Conservation (phyloP, 768 basidiomycete species). For the Grammothele lineata region DNA sequence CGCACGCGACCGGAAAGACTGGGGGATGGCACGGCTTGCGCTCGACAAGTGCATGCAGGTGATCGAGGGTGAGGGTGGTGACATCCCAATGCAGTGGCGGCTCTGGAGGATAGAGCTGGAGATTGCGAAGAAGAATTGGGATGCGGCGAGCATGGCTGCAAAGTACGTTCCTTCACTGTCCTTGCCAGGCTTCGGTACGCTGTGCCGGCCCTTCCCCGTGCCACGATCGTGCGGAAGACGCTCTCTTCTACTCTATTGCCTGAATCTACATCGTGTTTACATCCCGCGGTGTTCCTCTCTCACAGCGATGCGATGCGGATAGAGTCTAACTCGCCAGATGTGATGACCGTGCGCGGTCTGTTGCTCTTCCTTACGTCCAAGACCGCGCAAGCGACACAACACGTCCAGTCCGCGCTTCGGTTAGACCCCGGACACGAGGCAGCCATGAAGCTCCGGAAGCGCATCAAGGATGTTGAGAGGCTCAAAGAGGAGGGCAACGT, state of each 20-base stretch:
- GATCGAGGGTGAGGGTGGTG: constrained; percentile 71
- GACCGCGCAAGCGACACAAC: constrained; percentile 66
- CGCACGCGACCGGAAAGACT: constrained; percentile 58
- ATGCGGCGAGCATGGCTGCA: constrained; percentile 68
- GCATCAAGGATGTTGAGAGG: constrained; percentile 78
- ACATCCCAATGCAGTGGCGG: constrained; percentile 77
- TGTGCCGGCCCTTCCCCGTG: not conserved
- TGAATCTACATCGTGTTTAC: not conserved
- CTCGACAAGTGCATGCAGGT: constrained; percentile 72
- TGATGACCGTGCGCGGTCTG: constrained; percentile 71
- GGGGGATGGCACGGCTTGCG: constrained; percentile 75
- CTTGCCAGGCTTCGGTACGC: not conserved
- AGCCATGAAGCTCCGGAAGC: constrained; percentile 67
- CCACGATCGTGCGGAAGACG: too few relatives aligned
- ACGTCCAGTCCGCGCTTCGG: constrained; percentile 66
- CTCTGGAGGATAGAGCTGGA: constrained; percentile 77
- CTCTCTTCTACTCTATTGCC: not conserved
- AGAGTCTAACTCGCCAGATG: constrained; percentile 73
- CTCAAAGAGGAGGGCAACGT: constrained; percentile 83
- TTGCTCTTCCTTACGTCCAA: constrained; percentile 73
- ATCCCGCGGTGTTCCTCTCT: not conserved
- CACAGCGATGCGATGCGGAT: constrained; percentile 70
- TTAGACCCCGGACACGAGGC: constrained; percentile 73
- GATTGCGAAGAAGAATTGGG: constrained; percentile 65
- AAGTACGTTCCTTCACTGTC: constrained; percentile 46